Evolutionary conservation across 768 basidiomycete genomes (phyloP), one percentile per base, ranked within the genome.

Genomic region (Tricholoma bakamatsutake): DNA sequence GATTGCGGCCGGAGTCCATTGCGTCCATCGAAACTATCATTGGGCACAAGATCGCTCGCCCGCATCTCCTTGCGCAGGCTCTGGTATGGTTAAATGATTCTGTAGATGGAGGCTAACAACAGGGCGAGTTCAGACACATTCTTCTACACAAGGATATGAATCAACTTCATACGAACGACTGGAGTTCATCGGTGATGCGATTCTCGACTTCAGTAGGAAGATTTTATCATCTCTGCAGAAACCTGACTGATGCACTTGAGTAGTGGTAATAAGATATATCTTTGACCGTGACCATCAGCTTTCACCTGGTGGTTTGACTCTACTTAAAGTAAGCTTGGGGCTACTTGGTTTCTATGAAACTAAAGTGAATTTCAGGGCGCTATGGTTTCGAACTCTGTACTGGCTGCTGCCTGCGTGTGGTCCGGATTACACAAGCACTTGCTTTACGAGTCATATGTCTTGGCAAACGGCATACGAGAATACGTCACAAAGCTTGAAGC

Each of bases 171-270:
- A 88, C 63, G 88, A 91, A 62, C 76, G 88, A 55, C 76, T 93
- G 34, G 90, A 93, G 66, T 94, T 93, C 65, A 75, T 93, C 39
- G 92, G 92, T 11, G 92, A 94, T 70, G 89, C 88, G 1, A 81
- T 94, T 50, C 78, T 94, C 24, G 92, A 93, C 67, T 88, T 90
- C 56, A 69, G 91, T 93, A 63, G 53, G 88, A 73, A 11, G 21
- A 28, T 39, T 52, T 48, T 37, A 30, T 54, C 28, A 46, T 48
- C 52, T 28, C 31, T 28, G 43, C n/a, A 40, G 51, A 46, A 58
- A 45, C 51, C 45, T 43, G 17, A 58, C 52, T 57, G 30, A 61
- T 37, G 51, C 53, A 53, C 47, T 46, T 15, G 31, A 40, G 50
- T 60, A 93, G 91, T 91, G 74, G 83, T 88, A 18, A 80, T 90